A percentile compares a stretch with the other conserved stretches of the same genome.
Evolutionary conservation across 192 early-diverging fungal genomes (phyloP).

Genomic region (Gryganskiella cystojenkinii): DNA sequence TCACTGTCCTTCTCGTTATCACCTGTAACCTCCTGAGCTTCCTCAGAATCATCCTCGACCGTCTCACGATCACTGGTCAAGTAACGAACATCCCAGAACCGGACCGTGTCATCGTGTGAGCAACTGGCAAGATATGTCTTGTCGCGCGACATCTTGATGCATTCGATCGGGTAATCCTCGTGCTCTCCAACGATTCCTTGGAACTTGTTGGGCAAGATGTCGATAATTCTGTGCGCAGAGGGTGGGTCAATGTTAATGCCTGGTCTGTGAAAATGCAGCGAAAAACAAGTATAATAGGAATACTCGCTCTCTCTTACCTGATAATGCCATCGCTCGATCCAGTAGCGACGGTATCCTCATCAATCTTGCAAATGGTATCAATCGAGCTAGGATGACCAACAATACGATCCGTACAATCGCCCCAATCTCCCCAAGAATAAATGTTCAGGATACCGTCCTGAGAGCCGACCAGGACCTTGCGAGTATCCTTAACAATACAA

Average conservation of each 20-base stretch:
- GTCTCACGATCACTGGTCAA: conserved; percentile 61
- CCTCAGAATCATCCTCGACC: conserved; percentile 58
- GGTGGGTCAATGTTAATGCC: background rate
- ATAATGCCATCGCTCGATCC: conserved; percentile 94
- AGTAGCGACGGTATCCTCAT: conserved; percentile 87
- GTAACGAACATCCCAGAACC: conserved; percentile 88
- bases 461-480: conserved; percentile 91
- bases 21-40: conserved; percentile 55
- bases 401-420: conserved; percentile 93
- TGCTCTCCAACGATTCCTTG: conserved; percentile 92
- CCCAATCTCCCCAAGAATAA: conserved; percentile 93
- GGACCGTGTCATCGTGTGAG: conserved; percentile 87
- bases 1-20: conserved; percentile 57
- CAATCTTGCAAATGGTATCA: conserved; percentile 85
- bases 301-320: conserved; percentile 44
- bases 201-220: conserved; percentile 91
- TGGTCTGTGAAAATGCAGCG: background rate
- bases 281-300: background rate
- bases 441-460: conserved; percentile 90
- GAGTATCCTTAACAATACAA: conserved; percentile 74
- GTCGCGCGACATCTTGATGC: conserved; percentile 76
- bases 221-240: conserved; percentile 66
- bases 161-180: conserved; percentile 90
- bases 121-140: conserved; percentile 81
- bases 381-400: conserved; percentile 94